Conservation (phyloP, 495 filamentous ascomycete species). For the Penicilliopsis zonata region DNA sequence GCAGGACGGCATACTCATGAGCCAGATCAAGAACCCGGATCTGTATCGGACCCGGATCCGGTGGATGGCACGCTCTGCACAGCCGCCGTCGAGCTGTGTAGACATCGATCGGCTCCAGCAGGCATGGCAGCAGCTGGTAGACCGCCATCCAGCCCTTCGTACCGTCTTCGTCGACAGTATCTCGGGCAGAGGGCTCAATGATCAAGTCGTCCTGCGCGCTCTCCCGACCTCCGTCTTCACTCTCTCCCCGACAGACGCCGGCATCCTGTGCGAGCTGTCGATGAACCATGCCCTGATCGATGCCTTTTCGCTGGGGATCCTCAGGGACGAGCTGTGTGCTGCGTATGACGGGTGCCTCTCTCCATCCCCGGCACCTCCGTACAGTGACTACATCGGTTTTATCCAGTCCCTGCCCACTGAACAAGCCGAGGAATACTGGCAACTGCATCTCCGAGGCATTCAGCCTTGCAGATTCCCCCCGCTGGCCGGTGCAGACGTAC, state of each 20-base stretch:
- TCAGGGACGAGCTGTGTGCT: constrained; percentile 7
- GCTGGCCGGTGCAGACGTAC: constrained; percentile 5
- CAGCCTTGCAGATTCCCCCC: constrained; percentile 31
- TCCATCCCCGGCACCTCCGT: neutral
- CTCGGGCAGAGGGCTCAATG: constrained; percentile 15
- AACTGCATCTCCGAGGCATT: constrained; percentile 21
- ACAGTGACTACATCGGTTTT: constrained; percentile 30
- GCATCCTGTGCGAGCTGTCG: no score
- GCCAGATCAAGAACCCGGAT: constrained; percentile 22
- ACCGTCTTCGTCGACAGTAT: constrained; percentile 35
- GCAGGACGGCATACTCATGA: constrained; percentile 44
- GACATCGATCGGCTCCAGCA: constrained; percentile 1
- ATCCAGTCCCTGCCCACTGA: constrained; percentile 6
- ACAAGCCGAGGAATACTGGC: constrained; percentile 22
- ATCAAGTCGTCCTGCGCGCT: constrained; percentile 32
- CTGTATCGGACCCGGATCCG: constrained; percentile 18
- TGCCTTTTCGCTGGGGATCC: constrained; percentile 10
- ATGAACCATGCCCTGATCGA: constrained; percentile 28
- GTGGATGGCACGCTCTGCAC: no score
- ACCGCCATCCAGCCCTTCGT: constrained; percentile 31
- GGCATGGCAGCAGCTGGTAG: constrained; percentile 36
- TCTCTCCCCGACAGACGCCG: no score
- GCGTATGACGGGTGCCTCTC: constrained; percentile 2
- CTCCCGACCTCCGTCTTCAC: no score
- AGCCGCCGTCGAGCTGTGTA: no score